Evolutionary conservation across 2,329 filamentous ascomycete genomes (phyloP).

Genomic region (Cercospora zeae-maydis): DNA sequence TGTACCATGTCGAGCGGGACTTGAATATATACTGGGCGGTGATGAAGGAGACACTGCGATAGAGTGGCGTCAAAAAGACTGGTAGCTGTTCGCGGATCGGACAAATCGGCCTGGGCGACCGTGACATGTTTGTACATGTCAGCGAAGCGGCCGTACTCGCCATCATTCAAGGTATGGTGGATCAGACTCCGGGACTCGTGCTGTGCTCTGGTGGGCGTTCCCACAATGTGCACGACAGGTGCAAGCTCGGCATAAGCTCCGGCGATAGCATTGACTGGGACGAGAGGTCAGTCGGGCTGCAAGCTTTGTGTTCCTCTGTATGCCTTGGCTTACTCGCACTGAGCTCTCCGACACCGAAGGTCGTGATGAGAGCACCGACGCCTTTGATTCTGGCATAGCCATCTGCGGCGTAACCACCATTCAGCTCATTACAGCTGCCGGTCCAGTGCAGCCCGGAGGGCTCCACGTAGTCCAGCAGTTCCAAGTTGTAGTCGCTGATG

Average conservation of each 20-base stretch:
- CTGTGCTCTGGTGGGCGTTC: conserved; percentile 14
- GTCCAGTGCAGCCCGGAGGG: conserved; percentile 56
- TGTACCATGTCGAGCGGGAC: conserved; percentile 16
- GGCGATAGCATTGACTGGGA: conserved; percentile 42
- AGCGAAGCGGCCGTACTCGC: conserved; percentile 17
- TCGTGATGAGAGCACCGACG: conserved; percentile 51
- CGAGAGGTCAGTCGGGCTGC: not conserved
- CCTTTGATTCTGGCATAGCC: conserved; percentile 16
- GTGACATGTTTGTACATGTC: conserved; percentile 21
- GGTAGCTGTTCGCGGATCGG: conserved; percentile 15
- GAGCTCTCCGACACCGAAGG: conserved; percentile 57
- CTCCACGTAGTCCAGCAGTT: conserved; percentile 56
- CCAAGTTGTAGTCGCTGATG: conserved; percentile 43
- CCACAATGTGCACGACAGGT: conserved; percentile 46
- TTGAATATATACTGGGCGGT: conserved; percentile 18
- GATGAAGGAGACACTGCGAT: conserved; percentile 11
- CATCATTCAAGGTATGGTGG: conserved; percentile 13
- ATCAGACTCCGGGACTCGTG: conserved; percentile 4
- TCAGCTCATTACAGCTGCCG: conserved; percentile 30
- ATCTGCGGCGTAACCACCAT: conserved; percentile 16
- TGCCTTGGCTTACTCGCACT: conserved; percentile 32
- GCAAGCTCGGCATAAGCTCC: conserved; percentile 45
- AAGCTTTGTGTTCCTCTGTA: not conserved
- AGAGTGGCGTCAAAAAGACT: conserved; percentile 11
- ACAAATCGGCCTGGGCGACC: conserved; percentile 20